These are phyloP conservation scores for Fraxinus nigra DNA, from an alignment of 305 asterid species.

Conservation along the genomic window DNA sequence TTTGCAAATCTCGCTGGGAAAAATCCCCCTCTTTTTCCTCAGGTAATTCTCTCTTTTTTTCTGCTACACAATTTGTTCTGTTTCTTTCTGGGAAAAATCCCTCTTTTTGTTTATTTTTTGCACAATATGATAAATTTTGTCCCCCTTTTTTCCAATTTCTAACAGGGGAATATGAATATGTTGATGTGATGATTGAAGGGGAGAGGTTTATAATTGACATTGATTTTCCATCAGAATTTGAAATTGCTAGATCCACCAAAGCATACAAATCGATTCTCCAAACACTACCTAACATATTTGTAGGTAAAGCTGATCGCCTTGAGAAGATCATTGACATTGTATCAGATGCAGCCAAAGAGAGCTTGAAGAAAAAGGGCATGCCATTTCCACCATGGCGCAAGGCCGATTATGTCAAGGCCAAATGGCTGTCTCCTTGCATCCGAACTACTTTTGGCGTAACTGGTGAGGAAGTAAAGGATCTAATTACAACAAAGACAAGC, in stretches of 20 bases:
- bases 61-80: not conserved
- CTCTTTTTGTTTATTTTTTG: not conserved
- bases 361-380: constrained; percentile 87
- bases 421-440: constrained; percentile 72
- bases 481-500: not conserved
- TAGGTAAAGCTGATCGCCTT: constrained; percentile 68
- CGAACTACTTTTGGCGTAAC: constrained; percentile 16
- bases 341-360: constrained; percentile 71
- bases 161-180: constrained; percentile 73
- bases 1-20: constrained; percentile 84
- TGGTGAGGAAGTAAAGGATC: constrained; percentile 1
- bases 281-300: constrained; percentile 55
- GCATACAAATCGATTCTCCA: constrained; percentile 58
- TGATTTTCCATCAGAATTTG: constrained; percentile 80
- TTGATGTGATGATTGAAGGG: constrained; percentile 59
- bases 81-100: not conserved
- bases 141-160: not conserved
- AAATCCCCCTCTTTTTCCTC: constrained; percentile 57
- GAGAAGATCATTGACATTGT: constrained; percentile 60
- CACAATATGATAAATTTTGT: not conserved
- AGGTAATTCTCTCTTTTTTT: constrained; percentile 32
- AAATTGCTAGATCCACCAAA: constrained; percentile 84
- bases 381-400: constrained; percentile 88
- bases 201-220: constrained; percentile 68
- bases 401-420: constrained; percentile 75